A percentile compares a stretch with the other conserved stretches of the same genome.
Conservation (phyloP, 2,329 filamentous ascomycete genomes). For the Fusarium verrucosum region DNA sequence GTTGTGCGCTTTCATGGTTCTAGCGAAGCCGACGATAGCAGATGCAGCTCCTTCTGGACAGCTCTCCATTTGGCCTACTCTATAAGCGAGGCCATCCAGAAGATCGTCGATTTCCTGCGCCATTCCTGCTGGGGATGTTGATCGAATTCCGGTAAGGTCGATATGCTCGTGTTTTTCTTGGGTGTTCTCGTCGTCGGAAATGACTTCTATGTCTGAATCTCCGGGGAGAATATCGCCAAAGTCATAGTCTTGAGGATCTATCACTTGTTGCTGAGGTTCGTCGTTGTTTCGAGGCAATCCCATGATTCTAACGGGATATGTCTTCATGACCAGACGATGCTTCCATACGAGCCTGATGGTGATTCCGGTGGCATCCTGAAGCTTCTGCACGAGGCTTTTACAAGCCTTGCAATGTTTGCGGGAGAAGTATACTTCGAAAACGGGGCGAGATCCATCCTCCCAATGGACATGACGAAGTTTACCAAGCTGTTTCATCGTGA, state of each 20-base stretch:
- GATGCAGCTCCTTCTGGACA: slow-evolving; percentile 39
- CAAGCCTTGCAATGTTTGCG: slow-evolving; percentile 47
- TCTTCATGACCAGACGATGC: slow-evolving; percentile 41
- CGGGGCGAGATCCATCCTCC: slow-evolving; percentile 42
- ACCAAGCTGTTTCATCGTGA: slow-evolving; percentile 37
- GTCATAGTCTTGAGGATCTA: slow-evolving; percentile 37
- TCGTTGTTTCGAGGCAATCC: neutral
- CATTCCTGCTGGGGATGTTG: slow-evolving; percentile 18
- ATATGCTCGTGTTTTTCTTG: slow-evolving; percentile 20
- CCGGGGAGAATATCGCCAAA: slow-evolving; percentile 32
- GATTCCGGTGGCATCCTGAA: slow-evolving; percentile 45
- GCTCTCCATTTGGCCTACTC: slow-evolving; percentile 46
- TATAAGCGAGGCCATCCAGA: slow-evolving; percentile 47
- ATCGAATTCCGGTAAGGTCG: slow-evolving; percentile 31
- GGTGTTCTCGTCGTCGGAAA: slow-evolving; percentile 12
- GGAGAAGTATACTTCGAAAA: slow-evolving; percentile 51
- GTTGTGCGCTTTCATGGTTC: slow-evolving; percentile 10
- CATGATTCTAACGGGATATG: slow-evolving; percentile 30
- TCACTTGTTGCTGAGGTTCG: neutral
- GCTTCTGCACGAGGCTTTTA: slow-evolving; percentile 36
- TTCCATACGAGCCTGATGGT: slow-evolving; percentile 43
- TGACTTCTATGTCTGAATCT: slow-evolving; percentile 28
- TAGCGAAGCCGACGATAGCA: slow-evolving; percentile 45
- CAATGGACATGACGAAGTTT: slow-evolving; percentile 37
- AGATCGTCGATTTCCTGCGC: slow-evolving; percentile 20